These are phyloP conservation scores for Elaeis oleifera DNA, from an alignment of 202 grass and related monocot genomes.

Conservation along the genomic window DNA sequence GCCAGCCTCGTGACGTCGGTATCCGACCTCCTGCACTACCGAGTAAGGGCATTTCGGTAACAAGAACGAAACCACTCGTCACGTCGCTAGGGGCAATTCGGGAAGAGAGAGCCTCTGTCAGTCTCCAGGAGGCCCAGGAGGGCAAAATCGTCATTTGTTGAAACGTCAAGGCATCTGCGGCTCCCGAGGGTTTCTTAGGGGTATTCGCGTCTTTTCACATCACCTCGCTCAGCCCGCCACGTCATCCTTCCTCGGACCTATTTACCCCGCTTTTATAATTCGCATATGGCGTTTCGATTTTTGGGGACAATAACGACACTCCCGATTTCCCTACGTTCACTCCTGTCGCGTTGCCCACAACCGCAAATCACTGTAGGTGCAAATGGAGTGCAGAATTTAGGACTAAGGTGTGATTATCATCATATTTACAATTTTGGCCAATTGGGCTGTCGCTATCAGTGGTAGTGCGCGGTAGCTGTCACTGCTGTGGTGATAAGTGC, in stretches of 20 bases:
- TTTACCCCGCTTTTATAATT: slow-evolving; percentile 17
- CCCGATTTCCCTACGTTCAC: too few relatives aligned
- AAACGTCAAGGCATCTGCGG: slow-evolving; percentile 12
- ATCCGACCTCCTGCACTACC: not conserved
- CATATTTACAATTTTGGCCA: too few relatives aligned
- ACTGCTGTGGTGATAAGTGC: too few relatives aligned
- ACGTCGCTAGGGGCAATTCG: too few relatives aligned
- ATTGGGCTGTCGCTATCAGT: too few relatives aligned
- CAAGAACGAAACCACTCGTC: not conserved
- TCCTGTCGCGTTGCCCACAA: too few relatives aligned
- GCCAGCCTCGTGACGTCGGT: not conserved
- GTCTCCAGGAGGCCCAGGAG: slow-evolving; percentile 19
- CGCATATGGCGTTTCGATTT: too few relatives aligned
- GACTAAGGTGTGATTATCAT: too few relatives aligned
- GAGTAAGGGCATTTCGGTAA: not conserved
- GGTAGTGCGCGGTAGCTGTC: too few relatives aligned
- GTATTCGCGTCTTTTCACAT: slow-evolving; percentile 3
- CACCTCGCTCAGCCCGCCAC: slow-evolving; percentile 23
- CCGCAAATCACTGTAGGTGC: too few relatives aligned
- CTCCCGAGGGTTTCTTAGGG: slow-evolving; percentile 16
- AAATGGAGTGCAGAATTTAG: too few relatives aligned
- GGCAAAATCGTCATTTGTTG: slow-evolving; percentile 18
- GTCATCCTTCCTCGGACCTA: slow-evolving; percentile 93
- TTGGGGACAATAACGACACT: too few relatives aligned
- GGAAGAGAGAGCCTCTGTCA: slow-evolving; percentile 14